Percentiles rank a stretch among this genome's conserved stretches.
phyloP scores from a whole-genome alignment of 202 grass and related monocot genomes.

The Panicum virgatum region DNA sequence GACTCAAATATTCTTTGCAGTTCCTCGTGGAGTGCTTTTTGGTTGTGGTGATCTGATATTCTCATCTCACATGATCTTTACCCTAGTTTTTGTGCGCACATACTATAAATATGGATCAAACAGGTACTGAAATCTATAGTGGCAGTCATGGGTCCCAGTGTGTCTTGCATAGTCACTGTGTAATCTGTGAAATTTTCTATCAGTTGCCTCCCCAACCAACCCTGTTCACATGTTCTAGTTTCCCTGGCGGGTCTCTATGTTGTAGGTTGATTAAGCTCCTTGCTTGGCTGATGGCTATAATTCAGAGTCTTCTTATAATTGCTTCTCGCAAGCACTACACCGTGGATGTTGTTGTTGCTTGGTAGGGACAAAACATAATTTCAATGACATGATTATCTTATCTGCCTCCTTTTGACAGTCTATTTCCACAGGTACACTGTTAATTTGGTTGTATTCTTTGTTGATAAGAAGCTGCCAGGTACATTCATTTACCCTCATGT shows the following conservation, averaged over 20 bases:
- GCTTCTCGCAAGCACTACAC: conserved; percentile 95
- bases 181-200: neutral
- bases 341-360: conserved; percentile 96
- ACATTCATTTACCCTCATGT: neutral
- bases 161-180: neutral
- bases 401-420: conserved; percentile 28
- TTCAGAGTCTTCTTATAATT: conserved; percentile 96
- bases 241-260: conserved; percentile 16
- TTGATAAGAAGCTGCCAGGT: conserved; percentile 93
- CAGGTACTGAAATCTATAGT: conserved; percentile 48
- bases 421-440: conserved; percentile 84
- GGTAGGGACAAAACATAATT: conserved; percentile 51
- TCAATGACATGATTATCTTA: conserved; percentile 19
- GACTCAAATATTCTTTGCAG: conserved; percentile 54
- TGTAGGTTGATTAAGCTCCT: conserved; percentile 83
- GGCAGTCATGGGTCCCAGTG: neutral
- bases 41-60: conserved; percentile 99
- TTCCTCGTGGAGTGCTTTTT: conserved; percentile 86
- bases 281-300: conserved; percentile 80
- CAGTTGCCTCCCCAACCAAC: neutral
- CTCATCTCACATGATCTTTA: conserved; percentile 99
- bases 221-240: conserved; percentile 1
- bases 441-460: conserved; percentile 92
- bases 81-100: conserved; percentile 82
- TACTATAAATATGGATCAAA: conserved; percentile 96